phyloP scores from a whole-genome alignment of 768 basidiomycete genomes.

The Mycena vulgaris region DNA sequence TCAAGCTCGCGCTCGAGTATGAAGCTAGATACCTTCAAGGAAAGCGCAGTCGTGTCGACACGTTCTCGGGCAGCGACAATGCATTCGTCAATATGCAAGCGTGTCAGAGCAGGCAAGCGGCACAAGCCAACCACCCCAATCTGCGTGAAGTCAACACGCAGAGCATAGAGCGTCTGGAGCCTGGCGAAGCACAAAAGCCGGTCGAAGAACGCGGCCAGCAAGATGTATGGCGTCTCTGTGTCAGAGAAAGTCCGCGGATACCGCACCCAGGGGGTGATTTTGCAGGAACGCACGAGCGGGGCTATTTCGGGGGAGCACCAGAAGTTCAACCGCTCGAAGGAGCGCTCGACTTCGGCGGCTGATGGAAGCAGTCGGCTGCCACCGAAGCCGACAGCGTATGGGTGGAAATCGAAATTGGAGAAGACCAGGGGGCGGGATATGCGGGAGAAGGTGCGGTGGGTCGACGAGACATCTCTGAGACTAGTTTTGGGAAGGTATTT shows the following conservation, averaged over 20 bases:
- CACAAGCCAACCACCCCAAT: constrained; percentile 5
- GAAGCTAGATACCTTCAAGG: not conserved
- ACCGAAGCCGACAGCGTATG: not conserved
- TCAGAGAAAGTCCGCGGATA: not conserved
- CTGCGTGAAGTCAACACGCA: not conserved
- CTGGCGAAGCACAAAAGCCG: not conserved
- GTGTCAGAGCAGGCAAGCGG: not conserved
- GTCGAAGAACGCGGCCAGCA: too few relatives aligned
- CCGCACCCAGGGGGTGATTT: not conserved
- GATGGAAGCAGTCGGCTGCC: not conserved
- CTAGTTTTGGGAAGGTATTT: not conserved
- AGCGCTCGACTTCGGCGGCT: not conserved
- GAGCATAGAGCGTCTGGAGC: not conserved
- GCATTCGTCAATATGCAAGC: not conserved
- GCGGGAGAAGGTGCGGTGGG: not conserved
- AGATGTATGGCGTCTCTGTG: not conserved
- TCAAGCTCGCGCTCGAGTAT: not conserved
- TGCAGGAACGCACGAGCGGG: not conserved
- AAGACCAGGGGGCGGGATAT: constrained; percentile 1
- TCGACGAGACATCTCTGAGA: constrained; percentile 1
- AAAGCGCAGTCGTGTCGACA: not conserved
- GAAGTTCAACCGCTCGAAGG: too few relatives aligned
- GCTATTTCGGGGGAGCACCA: too few relatives aligned
- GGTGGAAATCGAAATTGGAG: too few relatives aligned
- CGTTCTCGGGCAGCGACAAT: not conserved